Conservation (phyloP, 768 basidiomycete genomes). For the Tylopilus subfusipes region DNA sequence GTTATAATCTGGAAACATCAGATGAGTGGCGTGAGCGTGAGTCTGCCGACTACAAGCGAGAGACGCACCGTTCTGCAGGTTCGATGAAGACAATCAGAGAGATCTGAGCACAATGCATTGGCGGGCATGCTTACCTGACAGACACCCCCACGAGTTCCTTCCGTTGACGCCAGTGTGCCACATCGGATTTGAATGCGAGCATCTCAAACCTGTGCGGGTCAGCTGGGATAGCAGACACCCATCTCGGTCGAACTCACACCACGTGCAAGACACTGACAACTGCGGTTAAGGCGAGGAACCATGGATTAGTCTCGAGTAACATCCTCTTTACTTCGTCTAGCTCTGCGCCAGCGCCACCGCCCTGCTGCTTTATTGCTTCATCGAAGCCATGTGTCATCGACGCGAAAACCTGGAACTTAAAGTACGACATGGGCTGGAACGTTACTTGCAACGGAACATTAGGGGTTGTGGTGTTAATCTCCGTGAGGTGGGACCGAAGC, state of each 20-base stretch:
- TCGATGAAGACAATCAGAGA: constrained; percentile 18
- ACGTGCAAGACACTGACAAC: constrained; percentile 85
- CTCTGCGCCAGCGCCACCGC: constrained; percentile 59
- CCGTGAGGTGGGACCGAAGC: constrained; percentile 72
- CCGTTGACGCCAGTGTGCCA: constrained; percentile 92
- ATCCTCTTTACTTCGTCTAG: constrained; percentile 95
- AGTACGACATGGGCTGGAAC: constrained; percentile 80
- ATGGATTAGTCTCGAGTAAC: constrained; percentile 85
- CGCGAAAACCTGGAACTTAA: constrained; percentile 86
- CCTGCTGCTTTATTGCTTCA: constrained; percentile 77
- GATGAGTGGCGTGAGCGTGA: constrained; percentile 13
- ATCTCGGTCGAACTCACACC: constrained; percentile 50
- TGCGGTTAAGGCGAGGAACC: constrained; percentile 80
- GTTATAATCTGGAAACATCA: constrained; percentile 59
- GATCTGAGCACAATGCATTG: constrained; percentile 6
- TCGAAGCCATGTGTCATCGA: constrained; percentile 84
- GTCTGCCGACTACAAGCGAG: constrained; percentile 8
- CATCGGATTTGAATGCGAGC: constrained; percentile 93
- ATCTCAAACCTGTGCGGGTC: constrained; percentile 72
- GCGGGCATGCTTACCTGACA: constrained; percentile 56
- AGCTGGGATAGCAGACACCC: constrained; percentile 5
- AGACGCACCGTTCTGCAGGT: constrained; percentile 50
- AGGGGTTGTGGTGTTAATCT: constrained; percentile 82
- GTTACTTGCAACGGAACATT: constrained; percentile 75
- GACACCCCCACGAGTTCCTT: constrained; percentile 95